Percentiles rank a stretch among this genome's conserved stretches.
Evolutionary conservation across 495 filamentous ascomycete species (phyloP).

Genomic region (Talaromyces ruber): DNA sequence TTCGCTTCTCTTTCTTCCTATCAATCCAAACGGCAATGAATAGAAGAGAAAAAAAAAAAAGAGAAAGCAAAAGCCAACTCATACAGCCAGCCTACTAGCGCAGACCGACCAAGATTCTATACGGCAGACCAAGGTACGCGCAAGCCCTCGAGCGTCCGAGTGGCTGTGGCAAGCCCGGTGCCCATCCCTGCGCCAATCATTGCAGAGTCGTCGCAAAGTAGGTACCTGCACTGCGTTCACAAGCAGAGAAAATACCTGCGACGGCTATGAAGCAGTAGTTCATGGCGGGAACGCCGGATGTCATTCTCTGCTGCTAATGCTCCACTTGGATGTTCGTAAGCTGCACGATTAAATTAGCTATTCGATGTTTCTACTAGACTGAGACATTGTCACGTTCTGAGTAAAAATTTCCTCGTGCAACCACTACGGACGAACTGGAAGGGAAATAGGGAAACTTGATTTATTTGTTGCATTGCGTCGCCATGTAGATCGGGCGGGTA

Average conservation of each 20-base stretch:
- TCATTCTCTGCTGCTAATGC: no score
- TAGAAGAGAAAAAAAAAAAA: background rate
- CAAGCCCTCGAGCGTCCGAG: background rate
- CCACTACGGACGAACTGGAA: no score
- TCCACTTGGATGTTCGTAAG: background rate
- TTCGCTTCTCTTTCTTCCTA: background rate
- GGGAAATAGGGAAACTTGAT: no score
- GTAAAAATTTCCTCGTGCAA: no score
- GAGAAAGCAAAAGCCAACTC: background rate
- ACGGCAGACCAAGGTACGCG: background rate
- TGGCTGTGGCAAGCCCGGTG: background rate
- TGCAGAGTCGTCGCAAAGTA: no score
- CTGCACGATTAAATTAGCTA: no score
- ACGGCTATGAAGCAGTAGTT: background rate
- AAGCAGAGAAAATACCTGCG: background rate
- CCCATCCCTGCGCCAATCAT: background rate
- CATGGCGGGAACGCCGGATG: background rate
- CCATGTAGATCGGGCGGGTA: background rate
- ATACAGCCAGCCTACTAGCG: background rate
- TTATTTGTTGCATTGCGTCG: background rate
- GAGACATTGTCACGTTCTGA: background rate
- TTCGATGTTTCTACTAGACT: no score
- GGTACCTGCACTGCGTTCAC: no score
- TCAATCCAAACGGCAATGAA: background rate
- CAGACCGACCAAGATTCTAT: background rate